These are phyloP conservation scores for Rosa lucieae DNA, from an alignment of 306 rosid species.

Conservation along the genomic window DNA sequence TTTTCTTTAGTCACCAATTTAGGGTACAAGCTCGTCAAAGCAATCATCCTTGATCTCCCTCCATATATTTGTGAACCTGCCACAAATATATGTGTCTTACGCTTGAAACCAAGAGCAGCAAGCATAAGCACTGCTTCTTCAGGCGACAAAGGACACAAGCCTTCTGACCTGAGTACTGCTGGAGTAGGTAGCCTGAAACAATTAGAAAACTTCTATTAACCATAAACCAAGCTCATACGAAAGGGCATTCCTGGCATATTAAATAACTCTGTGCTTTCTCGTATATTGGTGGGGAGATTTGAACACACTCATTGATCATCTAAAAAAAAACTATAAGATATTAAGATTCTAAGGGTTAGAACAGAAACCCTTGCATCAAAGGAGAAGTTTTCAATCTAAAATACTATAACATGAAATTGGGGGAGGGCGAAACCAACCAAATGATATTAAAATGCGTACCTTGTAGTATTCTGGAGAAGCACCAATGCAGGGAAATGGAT, in stretches of 20 bases:
- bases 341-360: not conserved
- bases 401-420: not conserved
- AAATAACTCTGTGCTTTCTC: conserved; percentile 3
- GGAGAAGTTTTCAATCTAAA: not conserved
- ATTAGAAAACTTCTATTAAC: conserved; percentile 1
- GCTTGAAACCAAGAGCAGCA: conserved; percentile 94
- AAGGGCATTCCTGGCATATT: not conserved
- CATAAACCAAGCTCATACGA: not conserved
- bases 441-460: conserved; percentile 42
- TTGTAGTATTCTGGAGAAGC: conserved; percentile 59
- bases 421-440: not conserved
- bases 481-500: conserved; percentile 90
- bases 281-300: not conserved
- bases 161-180: conserved; percentile 79
- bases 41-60: conserved; percentile 69
- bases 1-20: conserved; percentile 92
- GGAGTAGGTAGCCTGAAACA: conserved; percentile 81
- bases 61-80: conserved; percentile 96
- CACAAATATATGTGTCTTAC: conserved; percentile 74
- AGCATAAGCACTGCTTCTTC: conserved; percentile 97
- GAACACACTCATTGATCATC: not conserved
- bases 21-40: conserved; percentile 84
- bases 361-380: not conserved
- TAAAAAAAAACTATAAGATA: not conserved
- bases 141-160: conserved; percentile 88